These are phyloP conservation scores for Akebia trifoliata DNA, from an alignment of 164 flowering plant genomes.

Conservation along the genomic window DNA sequence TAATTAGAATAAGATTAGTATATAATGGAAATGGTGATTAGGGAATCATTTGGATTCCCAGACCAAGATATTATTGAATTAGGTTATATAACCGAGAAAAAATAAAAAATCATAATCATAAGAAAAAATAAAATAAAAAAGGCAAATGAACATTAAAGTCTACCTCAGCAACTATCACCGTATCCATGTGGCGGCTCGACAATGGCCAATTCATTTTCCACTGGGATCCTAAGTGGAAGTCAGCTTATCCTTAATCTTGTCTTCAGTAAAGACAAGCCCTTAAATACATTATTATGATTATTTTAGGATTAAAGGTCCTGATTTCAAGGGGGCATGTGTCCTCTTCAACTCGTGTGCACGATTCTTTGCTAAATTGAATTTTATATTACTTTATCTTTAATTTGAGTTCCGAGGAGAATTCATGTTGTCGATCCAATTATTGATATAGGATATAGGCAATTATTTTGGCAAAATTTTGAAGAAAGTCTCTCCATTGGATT, in stretches of 20 bases:
- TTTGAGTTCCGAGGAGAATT: too few relatives aligned
- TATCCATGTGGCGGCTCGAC: slow-evolving; percentile 13
- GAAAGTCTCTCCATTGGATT: too few relatives aligned
- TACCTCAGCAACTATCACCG: slow-evolving; percentile 13
- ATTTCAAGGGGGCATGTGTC: not conserved
- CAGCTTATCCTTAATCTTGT: not conserved
- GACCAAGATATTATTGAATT: not conserved
- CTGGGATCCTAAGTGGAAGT: not conserved
- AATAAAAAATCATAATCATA: too few relatives aligned
- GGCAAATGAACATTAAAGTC: not conserved
- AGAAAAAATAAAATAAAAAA: not conserved
- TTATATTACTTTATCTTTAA: too few relatives aligned
- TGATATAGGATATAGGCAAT: too few relatives aligned
- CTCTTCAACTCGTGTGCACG: slow-evolving; percentile 30
- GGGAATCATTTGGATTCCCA: not conserved
- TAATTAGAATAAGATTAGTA: not conserved
- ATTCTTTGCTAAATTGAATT: too few relatives aligned
- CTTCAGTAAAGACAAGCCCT: not conserved
- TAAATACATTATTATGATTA: not conserved
- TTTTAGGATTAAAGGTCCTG: not conserved
- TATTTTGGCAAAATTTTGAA: too few relatives aligned
- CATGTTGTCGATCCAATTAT: too few relatives aligned
- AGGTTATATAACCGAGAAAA: not conserved
- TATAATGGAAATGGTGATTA: not conserved
- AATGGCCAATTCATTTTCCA: slow-evolving; percentile 16